A percentile compares a stretch with the other conserved stretches of the same genome.
Evolutionary conservation across 257 asterid genomes (phyloP).

Genomic region (Gentiana macrophylla): DNA sequence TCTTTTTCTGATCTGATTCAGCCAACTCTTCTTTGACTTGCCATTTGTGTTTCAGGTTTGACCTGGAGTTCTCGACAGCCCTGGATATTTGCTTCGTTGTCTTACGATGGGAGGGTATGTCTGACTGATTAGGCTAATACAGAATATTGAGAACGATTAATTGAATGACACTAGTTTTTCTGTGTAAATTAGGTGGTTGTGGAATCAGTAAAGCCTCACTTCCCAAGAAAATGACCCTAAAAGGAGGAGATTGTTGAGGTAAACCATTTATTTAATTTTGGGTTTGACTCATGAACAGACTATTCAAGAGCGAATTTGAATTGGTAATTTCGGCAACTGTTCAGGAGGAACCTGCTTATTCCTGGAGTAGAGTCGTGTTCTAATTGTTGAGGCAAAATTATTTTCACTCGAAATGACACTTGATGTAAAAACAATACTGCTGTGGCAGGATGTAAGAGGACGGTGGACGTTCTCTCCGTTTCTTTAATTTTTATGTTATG

Average conservation of each 20-base stretch:
- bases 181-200: constrained; percentile 70
- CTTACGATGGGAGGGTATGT: constrained; percentile 98
- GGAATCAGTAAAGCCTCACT: constrained; percentile 81
- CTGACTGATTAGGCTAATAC: constrained; percentile 1
- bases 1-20: constrained; percentile 6
- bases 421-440: too few relatives aligned
- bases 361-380: too few relatives aligned
- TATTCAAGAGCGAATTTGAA: background rate
- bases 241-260: constrained; percentile 14
- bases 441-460: too few relatives aligned
- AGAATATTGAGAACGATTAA: too few relatives aligned
- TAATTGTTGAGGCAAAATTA: too few relatives aligned
- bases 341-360: too few relatives aligned
- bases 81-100: constrained; percentile 90
- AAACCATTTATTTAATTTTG: background rate
- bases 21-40: constrained; percentile 11
- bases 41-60: constrained; percentile 46
- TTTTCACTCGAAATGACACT: too few relatives aligned
- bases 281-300: background rate
- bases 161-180: background rate
- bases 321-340: too few relatives aligned
- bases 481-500: too few relatives aligned
- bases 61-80: constrained; percentile 98
- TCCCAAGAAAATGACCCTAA: constrained; percentile 37
- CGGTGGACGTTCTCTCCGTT: too few relatives aligned